Evolutionary conservation across 2,329 filamentous ascomycete species (phyloP), one percentile per base, ranked within the genome.

Genomic region (Ophiostoma sp.): DNA sequence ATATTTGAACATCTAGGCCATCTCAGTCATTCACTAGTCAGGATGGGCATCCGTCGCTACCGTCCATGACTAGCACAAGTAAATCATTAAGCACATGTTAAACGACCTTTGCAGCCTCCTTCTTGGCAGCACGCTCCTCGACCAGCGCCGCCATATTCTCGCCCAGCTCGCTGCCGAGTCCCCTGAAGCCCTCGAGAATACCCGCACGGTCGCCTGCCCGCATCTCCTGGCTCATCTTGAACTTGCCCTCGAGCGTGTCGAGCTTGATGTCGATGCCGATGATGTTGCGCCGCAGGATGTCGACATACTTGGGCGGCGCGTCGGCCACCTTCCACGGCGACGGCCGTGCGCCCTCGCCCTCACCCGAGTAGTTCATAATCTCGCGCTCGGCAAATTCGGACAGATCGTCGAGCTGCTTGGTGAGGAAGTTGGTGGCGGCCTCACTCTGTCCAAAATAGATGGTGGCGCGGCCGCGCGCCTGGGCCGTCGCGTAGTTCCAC

Each of bases 401-500:
- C 41, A 90, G 75, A 68, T 85, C 85, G 1, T 77, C 71, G 2
- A 89, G 77, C 73, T 88, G 85, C 63, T 74, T 77, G 0, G 76
- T 70, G 9, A 90, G n/a, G 9, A 55, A 55, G n/a, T 4, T 14
- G 6, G 27, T 8, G 2, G 49, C 9, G n/a, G 18, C 27, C 75
- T 79, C 5, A 81, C 73, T 68, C 8, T 27, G 36, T n/a, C 89
- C 83, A 68, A 77, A 82, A 71, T 82, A 85, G 4, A 89, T 76
- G 0, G 70, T 83, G 0, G 84, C 83, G 1, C 76, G 80, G 1
- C 88, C 88, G 72, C 89, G 89, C 0, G 80, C 85, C 75, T 90
- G 86, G 0, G 82, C 87, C 0, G 87, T 86, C 0, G 85, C 80
- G 72, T 90, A 91, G 75, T 91, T 87, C 88, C 88, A 90, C 0